phyloP scores from a whole-genome alignment of 805 yeast species.

The Candida sphagnicola region DNA sequence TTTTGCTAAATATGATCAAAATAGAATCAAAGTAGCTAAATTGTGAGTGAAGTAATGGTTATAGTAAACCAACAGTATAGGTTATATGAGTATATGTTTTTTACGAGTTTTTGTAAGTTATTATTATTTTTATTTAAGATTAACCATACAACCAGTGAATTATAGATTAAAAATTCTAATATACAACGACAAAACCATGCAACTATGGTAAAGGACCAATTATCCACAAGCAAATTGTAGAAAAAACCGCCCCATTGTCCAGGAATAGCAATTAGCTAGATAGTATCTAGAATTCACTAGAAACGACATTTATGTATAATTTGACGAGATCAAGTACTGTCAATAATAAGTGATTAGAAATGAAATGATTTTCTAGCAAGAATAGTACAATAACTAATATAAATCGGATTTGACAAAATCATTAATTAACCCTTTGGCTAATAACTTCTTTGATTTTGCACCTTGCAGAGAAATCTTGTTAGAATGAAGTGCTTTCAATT shows the following conservation, averaged over 20 bases:
- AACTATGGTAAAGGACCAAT: too few relatives aligned
- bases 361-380: too few relatives aligned
- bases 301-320: too few relatives aligned
- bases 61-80: too few relatives aligned
- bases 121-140: background rate
- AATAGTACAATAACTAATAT: slow-evolving; percentile 31
- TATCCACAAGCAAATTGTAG: too few relatives aligned
- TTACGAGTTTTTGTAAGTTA: background rate
- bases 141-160: slow-evolving; percentile 1
- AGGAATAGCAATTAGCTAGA: too few relatives aligned
- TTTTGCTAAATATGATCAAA: slow-evolving; percentile 20
- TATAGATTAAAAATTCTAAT: background rate
- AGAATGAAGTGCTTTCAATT: slow-evolving; percentile 26
- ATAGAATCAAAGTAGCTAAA: slow-evolving; percentile 18
- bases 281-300: too few relatives aligned
- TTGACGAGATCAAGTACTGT: too few relatives aligned
- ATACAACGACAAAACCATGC: background rate
- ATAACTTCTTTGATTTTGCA: slow-evolving; percentile 44
- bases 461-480: slow-evolving; percentile 39
- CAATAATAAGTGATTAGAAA: too few relatives aligned
- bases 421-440: slow-evolving; percentile 52
- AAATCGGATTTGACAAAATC: slow-evolving; percentile 55
- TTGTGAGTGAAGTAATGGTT: too few relatives aligned
- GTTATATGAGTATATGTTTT: background rate
- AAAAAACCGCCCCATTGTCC: too few relatives aligned